Percentiles rank a stretch among this genome's conserved stretches.
These are phyloP conservation scores for Saccharum hybrid DNA, from an alignment of 202 grass and related monocot genomes.

Conservation along the genomic window DNA sequence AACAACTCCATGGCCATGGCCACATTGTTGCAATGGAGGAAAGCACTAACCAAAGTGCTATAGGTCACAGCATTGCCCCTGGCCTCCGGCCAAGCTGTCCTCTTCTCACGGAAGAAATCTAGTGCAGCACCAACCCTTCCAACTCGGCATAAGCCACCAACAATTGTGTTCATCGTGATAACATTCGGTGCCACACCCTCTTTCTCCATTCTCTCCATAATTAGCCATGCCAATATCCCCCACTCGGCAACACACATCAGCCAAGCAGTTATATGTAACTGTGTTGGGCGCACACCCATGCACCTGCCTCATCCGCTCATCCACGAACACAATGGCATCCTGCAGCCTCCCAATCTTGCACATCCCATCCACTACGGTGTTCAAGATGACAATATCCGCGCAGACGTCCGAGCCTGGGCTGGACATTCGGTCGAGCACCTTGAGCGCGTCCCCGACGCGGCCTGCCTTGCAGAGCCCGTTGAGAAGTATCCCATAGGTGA, in stretches of 20 bases:
- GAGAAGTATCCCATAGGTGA: conserved; percentile 60
- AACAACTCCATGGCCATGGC: conserved; percentile 69
- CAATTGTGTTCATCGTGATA: conserved; percentile 63
- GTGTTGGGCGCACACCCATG: conserved; percentile 43
- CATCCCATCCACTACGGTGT: conserved; percentile 60
- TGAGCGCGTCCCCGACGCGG: conserved; percentile 60
- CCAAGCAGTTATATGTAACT: conserved; percentile 66
- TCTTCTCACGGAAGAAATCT: conserved; percentile 71
- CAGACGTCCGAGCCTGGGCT: conserved; percentile 40
- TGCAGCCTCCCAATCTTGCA: conserved; percentile 55
- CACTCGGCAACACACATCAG: conserved; percentile 53
- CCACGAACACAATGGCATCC: conserved; percentile 50
- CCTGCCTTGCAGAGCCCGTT: conserved; percentile 61
- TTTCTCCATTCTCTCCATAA: conserved; percentile 61
- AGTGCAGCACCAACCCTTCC: conserved; percentile 54
- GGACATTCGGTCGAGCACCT: conserved; percentile 74
- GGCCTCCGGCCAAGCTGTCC: conserved; percentile 30
- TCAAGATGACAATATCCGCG: conserved; percentile 56
- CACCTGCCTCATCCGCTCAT: conserved; percentile 49
- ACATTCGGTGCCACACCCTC: conserved; percentile 41
- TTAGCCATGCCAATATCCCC: conserved; percentile 46
- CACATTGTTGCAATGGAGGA: conserved; percentile 76
- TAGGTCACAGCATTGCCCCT: conserved; percentile 58
- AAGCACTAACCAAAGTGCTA: conserved; percentile 63
- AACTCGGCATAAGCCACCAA: conserved; percentile 60